phyloP scores from a whole-genome alignment of 1,284 basidiomycete genomes.

The Volvariella volvacea region DNA sequence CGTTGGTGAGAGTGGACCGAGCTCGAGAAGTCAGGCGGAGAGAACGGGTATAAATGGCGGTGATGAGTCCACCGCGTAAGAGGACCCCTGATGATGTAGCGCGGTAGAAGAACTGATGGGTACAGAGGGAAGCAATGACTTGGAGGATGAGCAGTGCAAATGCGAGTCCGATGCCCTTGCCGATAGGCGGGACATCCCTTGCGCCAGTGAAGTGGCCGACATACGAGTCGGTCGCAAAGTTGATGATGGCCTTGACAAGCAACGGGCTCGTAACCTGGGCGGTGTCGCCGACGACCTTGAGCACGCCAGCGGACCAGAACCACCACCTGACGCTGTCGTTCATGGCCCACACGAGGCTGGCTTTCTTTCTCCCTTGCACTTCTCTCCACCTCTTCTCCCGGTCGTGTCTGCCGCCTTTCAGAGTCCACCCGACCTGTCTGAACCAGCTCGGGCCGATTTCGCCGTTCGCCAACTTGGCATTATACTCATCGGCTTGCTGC shows the following conservation, averaged over 20 bases:
- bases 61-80: conserved; percentile 81
- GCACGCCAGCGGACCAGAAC: conserved; percentile 76
- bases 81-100: conserved; percentile 73
- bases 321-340: conserved; percentile 78
- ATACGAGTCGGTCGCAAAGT: conserved; percentile 67
- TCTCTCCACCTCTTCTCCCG: conserved; percentile 58
- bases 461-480: conserved; percentile 56
- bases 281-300: conserved; percentile 73
- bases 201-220: conserved; percentile 39
- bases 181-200: conserved; percentile 47
- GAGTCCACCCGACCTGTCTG: conserved; percentile 52
- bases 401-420: conserved; percentile 44
- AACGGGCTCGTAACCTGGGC: conserved; percentile 73
- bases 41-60: conserved; percentile 80
- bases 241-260: conserved; percentile 77
- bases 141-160: conserved; percentile 71
- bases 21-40: conserved; percentile 77
- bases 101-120: conserved; percentile 80
- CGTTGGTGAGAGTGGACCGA: conserved; percentile 79
- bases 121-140: conserved; percentile 59
- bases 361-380: conserved; percentile 52
- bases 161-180: conserved; percentile 70
- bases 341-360: conserved; percentile 71
- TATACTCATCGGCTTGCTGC: conserved; percentile 61
- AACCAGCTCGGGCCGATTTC: conserved; percentile 50